Percentiles rank a stretch among this genome's conserved stretches.
phyloP scores from a whole-genome alignment of 345 rosid species.

The Camelina sativa region DNA sequence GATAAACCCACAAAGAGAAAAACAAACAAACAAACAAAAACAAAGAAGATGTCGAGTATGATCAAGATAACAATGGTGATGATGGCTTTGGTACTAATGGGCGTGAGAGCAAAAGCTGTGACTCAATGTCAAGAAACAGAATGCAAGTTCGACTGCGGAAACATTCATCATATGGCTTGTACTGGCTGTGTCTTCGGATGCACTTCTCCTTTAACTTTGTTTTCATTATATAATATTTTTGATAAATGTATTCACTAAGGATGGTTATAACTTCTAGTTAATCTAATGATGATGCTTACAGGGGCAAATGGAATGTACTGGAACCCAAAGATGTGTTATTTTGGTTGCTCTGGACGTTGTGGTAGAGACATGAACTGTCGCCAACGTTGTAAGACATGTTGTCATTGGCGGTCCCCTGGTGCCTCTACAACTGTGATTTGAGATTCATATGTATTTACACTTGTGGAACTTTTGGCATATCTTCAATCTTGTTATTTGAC shows the following conservation, averaged over 20 bases:
- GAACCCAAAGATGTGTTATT: constrained; percentile 1
- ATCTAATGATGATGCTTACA: neutral
- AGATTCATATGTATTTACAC: neutral
- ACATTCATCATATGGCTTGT: neutral
- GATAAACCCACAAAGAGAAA: neutral
- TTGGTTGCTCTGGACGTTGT: neutral
- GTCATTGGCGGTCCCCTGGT: neutral
- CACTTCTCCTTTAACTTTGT: neutral
- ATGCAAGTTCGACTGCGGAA: neutral
- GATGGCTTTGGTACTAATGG: constrained; percentile 20
- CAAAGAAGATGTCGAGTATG: neutral
- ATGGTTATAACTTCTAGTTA: neutral
- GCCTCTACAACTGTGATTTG: neutral
- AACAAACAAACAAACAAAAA: neutral
- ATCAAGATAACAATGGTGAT: constrained; percentile 23
- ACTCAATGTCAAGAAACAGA: neutral
- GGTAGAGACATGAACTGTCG: neutral
- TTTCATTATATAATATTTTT: neutral
- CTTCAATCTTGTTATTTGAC: neutral
- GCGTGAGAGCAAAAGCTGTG: constrained; percentile 16
- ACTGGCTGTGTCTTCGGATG: neutral
- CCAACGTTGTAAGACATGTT: neutral
- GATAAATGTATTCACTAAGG: neutral
- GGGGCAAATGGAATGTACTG: neutral
- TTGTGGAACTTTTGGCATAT: neutral